Evolutionary conservation across 805 yeast species (phyloP).

Genomic region (Cyberlindnera lachancei): DNA sequence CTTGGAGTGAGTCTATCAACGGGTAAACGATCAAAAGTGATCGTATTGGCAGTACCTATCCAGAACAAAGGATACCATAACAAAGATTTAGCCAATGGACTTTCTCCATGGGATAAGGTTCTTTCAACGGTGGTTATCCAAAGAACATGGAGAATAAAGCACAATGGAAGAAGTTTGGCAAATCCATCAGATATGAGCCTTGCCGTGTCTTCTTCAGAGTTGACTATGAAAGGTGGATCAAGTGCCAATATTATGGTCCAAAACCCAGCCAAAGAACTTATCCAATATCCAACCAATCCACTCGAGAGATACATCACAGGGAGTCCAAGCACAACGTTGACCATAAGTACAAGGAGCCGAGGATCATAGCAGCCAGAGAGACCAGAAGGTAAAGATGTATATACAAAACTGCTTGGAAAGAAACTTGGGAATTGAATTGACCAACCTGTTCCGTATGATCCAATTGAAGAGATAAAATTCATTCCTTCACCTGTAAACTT

Average conservation of each 20-base stretch:
- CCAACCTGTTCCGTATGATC: slow-evolving; percentile 44
- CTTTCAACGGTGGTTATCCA: slow-evolving; percentile 51
- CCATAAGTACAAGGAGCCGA: slow-evolving; percentile 43
- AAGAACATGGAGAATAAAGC: slow-evolving; percentile 61
- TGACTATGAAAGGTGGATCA: slow-evolving; percentile 68
- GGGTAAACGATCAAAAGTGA: slow-evolving; percentile 83
- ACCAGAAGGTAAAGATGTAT: slow-evolving; percentile 35
- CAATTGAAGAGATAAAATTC: slow-evolving; percentile 39
- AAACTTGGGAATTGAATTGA: slow-evolving; percentile 54
- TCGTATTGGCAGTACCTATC: slow-evolving; percentile 78
- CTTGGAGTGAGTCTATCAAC: slow-evolving; percentile 71
- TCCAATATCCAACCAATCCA: slow-evolving; percentile 53
- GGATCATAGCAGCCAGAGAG: slow-evolving; percentile 62
- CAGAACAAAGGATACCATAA: slow-evolving; percentile 77
- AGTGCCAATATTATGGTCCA: slow-evolving; percentile 75
- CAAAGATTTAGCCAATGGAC: slow-evolving; percentile 30
- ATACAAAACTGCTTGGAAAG: slow-evolving; percentile 68
- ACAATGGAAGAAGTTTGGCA: slow-evolving; percentile 66
- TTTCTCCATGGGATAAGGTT: slow-evolving; percentile 37
- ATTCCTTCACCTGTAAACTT: slow-evolving; percentile 47
- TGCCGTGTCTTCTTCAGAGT: slow-evolving; percentile 49
- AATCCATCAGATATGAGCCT: slow-evolving; percentile 62
- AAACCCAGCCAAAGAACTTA: slow-evolving; percentile 55
- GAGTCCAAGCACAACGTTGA: slow-evolving; percentile 56
- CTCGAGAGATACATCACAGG: slow-evolving; percentile 48